Conservation (phyloP, 2,329 filamentous ascomycete species). For the Xylariaceae sp. region DNA sequence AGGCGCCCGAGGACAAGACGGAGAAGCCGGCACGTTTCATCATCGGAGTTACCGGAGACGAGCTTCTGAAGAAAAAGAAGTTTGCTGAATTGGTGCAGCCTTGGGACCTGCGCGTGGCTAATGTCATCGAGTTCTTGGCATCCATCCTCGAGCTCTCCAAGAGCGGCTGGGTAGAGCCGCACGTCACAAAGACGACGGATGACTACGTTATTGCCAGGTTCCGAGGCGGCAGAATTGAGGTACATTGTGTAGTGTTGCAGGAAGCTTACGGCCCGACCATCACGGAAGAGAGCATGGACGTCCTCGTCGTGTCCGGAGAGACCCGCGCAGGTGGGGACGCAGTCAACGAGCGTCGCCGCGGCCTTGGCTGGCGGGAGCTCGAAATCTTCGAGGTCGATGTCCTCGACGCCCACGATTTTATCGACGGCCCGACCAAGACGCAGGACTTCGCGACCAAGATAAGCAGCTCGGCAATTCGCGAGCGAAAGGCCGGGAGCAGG, state of each 20-base stretch:
- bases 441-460: slow-evolving; percentile 76
- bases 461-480: slow-evolving; percentile 80
- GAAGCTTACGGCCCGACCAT: slow-evolving; percentile 90
- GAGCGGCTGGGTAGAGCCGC: slow-evolving; percentile 39
- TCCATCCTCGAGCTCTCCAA: slow-evolving; percentile 48
- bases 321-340: slow-evolving; percentile 77
- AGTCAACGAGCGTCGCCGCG: slow-evolving; percentile 75
- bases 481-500: slow-evolving; percentile 33
- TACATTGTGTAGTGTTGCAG: slow-evolving; percentile 79
- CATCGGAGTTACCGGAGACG: slow-evolving; percentile 83
- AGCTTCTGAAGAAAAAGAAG: slow-evolving; percentile 82
- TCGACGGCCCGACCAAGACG: slow-evolving; percentile 36
- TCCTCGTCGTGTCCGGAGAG: slow-evolving; percentile 81
- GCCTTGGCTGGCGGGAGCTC: slow-evolving; percentile 69
- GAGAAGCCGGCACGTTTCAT: slow-evolving; percentile 54
- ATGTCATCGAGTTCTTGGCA: slow-evolving; percentile 67
- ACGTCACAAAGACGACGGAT: slow-evolving; percentile 31
- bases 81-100: slow-evolving; percentile 73
- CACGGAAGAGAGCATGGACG: slow-evolving; percentile 70
- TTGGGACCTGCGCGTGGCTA: slow-evolving; percentile 68
- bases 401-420: slow-evolving; percentile 60
- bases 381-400: slow-evolving; percentile 88
- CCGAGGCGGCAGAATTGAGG: slow-evolving; percentile 52
- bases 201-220: slow-evolving; percentile 52
- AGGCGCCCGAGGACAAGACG: slow-evolving; percentile 39